phyloP scores from a whole-genome alignment of 1,139 yeast genomes.

The Kodamaea sp. region DNA sequence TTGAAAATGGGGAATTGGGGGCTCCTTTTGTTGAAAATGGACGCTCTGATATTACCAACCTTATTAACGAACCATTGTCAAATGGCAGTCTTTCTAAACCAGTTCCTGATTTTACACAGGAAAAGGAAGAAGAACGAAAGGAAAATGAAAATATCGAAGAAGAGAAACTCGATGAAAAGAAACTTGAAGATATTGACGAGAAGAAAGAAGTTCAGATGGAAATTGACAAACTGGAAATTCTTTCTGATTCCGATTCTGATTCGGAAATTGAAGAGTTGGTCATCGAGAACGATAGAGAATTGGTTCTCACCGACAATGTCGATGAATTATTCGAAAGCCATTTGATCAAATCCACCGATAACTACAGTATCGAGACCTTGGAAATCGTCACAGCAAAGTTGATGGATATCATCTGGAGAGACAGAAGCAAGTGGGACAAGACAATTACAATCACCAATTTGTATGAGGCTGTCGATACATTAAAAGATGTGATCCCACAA shows the following conservation, averaged over 20 bases:
- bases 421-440: conserved; percentile 67
- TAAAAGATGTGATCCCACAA: conserved; percentile 3
- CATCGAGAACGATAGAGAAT: conserved; percentile 15
- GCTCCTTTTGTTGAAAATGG: neutral
- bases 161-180: neutral
- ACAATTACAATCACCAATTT: conserved; percentile 32
- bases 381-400: conserved; percentile 72
- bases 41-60: no score
- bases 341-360: conserved; percentile 40
- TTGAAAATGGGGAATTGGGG: neutral
- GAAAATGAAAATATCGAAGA: neutral
- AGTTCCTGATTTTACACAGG: conserved; percentile 2
- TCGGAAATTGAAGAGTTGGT: conserved; percentile 22
- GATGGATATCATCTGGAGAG: conserved; percentile 73
- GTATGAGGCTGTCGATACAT: conserved; percentile 14
- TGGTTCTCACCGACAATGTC: conserved; percentile 31
- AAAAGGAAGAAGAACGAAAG: neutral
- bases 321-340: conserved; percentile 25
- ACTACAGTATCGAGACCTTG: conserved; percentile 61
- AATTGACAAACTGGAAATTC: conserved; percentile 9
- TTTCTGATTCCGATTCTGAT: conserved; percentile 13
- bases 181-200: conserved; percentile 1
- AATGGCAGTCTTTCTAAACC: neutral
- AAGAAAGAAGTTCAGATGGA: conserved; percentile 13
- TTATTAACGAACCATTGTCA: neutral